Conservation (phyloP, 23 red algal genomes). For the Gracilariopsis chorda region DNA sequence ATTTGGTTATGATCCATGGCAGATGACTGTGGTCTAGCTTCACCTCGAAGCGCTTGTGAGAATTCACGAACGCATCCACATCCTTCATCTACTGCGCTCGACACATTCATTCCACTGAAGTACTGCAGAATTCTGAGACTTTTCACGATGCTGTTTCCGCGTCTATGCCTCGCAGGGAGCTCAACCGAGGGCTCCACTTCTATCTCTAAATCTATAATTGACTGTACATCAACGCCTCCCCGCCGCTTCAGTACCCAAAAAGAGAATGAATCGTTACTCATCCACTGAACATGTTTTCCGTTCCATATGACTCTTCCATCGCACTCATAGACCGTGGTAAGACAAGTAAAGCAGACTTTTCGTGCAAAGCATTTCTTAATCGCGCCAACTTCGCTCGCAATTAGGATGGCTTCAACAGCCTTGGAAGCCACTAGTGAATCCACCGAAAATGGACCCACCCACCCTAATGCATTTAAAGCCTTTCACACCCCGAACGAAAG, state of each 20-base stretch:
- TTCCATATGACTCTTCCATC: slow-evolving; percentile 23
- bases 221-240: background rate
- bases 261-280: slow-evolving; percentile 11
- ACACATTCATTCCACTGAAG: slow-evolving; percentile 50
- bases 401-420: slow-evolving; percentile 37
- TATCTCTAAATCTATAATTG: background rate
- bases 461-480: background rate
- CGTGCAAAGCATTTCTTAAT: background rate
- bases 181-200: background rate
- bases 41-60: slow-evolving; percentile 9
- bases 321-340: slow-evolving; percentile 55
- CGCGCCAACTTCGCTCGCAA: slow-evolving; percentile 19
- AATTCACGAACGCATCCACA: slow-evolving; percentile 57
- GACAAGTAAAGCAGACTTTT: slow-evolving; percentile 8
- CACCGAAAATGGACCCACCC: slow-evolving; percentile 20
- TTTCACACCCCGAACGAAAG: background rate
- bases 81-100: slow-evolving; percentile 28
- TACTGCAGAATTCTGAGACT: slow-evolving; percentile 29
- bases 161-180: background rate
- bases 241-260: slow-evolving; percentile 7
- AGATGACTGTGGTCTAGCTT: background rate
- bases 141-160: background rate
- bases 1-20: background rate
- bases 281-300: background rate
- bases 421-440: slow-evolving; percentile 25